A percentile compares a stretch with the other conserved stretches of the same genome.
Conservation (phyloP, 768 basidiomycete species). For the Suillus fuscotomentosus region DNA sequence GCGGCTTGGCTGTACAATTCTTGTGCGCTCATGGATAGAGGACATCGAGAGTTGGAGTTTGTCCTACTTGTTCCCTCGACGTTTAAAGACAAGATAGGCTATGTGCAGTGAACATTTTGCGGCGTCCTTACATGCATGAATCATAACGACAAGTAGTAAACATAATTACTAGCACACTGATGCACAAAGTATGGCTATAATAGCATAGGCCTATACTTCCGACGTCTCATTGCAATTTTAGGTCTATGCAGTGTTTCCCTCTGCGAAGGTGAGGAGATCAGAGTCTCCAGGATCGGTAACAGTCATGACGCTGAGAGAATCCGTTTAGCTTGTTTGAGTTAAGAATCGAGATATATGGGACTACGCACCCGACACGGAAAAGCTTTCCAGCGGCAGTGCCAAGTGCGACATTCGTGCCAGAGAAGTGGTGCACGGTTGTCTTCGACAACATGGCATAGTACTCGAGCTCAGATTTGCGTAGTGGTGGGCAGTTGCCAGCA, state of each 20-base stretch:
- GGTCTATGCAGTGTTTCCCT: constrained; percentile 35
- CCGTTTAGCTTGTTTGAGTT: background rate
- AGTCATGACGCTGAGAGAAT: constrained; percentile 82
- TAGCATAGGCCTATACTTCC: too few species aligned
- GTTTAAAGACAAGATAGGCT: too few species aligned
- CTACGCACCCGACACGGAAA: constrained; percentile 90
- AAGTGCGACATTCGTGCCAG: constrained; percentile 95
- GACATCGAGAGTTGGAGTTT: background rate
- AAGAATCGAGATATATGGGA: background rate
- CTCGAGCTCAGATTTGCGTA: constrained; percentile 99
- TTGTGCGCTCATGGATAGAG: background rate
- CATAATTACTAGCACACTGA: too few species aligned
- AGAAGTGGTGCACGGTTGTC: constrained; percentile 97
- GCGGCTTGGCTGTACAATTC: background rate
- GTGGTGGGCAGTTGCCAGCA: constrained; percentile 97
- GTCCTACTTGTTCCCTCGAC: too few species aligned
- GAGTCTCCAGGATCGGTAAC: constrained; percentile 95
- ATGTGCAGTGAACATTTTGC: background rate
- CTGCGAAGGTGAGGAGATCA: constrained; percentile 87
- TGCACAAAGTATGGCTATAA: too few species aligned
- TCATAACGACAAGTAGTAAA: background rate
- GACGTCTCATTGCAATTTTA: too few species aligned
- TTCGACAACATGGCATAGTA: constrained; percentile 99
- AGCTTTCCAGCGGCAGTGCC: constrained; percentile 99
- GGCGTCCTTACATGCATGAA: background rate